phyloP scores from a whole-genome alignment of 2,329 filamentous ascomycete genomes.

The Alternaria viburni region DNA sequence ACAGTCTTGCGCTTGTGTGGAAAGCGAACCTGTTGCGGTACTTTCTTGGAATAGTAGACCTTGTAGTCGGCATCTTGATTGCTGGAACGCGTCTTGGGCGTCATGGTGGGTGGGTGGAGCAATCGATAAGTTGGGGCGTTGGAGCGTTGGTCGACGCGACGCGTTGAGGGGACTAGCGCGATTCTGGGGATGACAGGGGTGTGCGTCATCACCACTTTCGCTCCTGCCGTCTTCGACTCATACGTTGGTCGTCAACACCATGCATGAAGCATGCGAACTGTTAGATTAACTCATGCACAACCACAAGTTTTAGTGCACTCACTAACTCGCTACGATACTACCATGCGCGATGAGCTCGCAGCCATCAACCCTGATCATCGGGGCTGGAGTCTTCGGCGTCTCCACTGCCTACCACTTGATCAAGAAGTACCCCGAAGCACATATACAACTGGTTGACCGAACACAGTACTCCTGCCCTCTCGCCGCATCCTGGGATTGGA shows the following conservation, averaged over 20 bases:
- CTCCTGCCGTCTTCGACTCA: neutral
- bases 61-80: slow-evolving; percentile 35
- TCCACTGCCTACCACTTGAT: neutral
- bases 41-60: slow-evolving; percentile 41
- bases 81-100: slow-evolving; percentile 32
- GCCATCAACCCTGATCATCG: neutral
- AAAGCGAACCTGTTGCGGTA: slow-evolving; percentile 38
- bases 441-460: neutral
- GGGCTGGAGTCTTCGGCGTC: neutral
- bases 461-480: neutral
- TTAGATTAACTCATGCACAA: neutral
- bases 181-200: neutral
- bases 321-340: neutral
- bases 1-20: slow-evolving; percentile 38
- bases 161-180: slow-evolving; percentile 32
- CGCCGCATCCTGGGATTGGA: neutral
- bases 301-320: accelerated
- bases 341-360: neutral
- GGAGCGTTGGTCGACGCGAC: slow-evolving; percentile 16
- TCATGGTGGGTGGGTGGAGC: slow-evolving; percentile 28
- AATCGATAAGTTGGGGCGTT: neutral
- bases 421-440: neutral
- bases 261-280: neutral
- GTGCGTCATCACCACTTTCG: slow-evolving; percentile 7
- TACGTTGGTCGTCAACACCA: neutral